phyloP scores from a whole-genome alignment of 352 stramenopile genomes.

The Phytophthora parvispora region DNA sequence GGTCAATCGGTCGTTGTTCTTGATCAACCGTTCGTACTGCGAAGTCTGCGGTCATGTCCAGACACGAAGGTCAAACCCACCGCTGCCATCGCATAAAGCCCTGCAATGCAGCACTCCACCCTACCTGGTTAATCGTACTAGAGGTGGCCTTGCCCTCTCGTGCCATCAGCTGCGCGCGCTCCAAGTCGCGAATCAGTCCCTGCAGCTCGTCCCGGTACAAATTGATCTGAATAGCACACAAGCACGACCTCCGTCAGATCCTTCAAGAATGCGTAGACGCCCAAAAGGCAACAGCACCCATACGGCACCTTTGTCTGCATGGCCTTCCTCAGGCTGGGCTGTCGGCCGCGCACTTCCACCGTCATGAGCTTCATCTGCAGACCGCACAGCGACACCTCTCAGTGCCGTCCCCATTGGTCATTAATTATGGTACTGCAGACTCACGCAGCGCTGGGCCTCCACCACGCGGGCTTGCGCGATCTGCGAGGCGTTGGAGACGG shows the following conservation, averaged over 20 bases:
- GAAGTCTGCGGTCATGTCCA: constrained; percentile 41
- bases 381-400: neutral
- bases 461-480: constrained; percentile 70
- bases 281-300: too few relatives aligned
- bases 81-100: neutral
- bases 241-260: too few relatives aligned
- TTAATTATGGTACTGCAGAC: constrained; percentile 9
- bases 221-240: constrained; percentile 48
- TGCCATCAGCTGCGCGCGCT: constrained; percentile 77
- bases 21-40: constrained; percentile 76
- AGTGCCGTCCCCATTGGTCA: neutral
- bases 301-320: constrained; percentile 84
- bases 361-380: constrained; percentile 85
- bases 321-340: constrained; percentile 65
- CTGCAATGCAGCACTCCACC: neutral
- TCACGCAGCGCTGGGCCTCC: constrained; percentile 78
- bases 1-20: constrained; percentile 73
- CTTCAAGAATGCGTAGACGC: too few relatives aligned
- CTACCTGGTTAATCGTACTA: constrained; percentile 38
- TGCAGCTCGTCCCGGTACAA: constrained; percentile 80
- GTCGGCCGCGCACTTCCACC: constrained; percentile 74
- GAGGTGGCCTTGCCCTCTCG: constrained; percentile 50
- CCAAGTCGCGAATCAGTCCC: constrained; percentile 73
- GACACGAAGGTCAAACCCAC: neutral
- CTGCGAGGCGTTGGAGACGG: constrained; percentile 52